phyloP scores from a whole-genome alignment of 2,329 filamentous ascomycete genomes.

The Fusarium sp. region DNA sequence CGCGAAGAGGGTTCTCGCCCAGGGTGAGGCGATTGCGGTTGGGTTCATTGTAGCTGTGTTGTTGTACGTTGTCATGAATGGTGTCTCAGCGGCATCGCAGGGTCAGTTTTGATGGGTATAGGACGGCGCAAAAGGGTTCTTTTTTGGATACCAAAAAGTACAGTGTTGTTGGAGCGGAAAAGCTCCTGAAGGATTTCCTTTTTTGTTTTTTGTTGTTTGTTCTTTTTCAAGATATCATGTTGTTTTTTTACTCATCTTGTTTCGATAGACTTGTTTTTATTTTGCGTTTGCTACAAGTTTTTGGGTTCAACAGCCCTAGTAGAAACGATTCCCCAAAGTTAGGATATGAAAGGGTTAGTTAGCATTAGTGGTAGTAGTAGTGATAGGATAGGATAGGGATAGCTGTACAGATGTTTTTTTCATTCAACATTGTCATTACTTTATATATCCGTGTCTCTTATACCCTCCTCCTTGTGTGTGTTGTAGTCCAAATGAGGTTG shows the following conservation, averaged over 20 bases:
- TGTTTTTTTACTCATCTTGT: constrained; percentile 25
- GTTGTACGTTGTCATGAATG: constrained; percentile 44
- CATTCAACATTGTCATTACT: background rate
- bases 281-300: constrained; percentile 31
- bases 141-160: constrained; percentile 40
- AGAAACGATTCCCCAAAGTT: constrained; percentile 38
- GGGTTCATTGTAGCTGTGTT: constrained; percentile 47
- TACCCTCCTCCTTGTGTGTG: background rate
- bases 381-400: background rate
- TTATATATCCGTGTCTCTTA: background rate
- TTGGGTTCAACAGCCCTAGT: constrained; percentile 39
- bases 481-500: constrained; percentile 1
- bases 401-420: constrained; percentile 2
- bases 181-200: constrained; percentile 10
- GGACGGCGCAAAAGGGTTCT: constrained; percentile 35
- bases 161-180: constrained; percentile 31
- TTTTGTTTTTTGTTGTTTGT: constrained; percentile 1
- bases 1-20: constrained; percentile 40
- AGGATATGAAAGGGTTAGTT: constrained; percentile 27
- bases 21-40: constrained; percentile 46
- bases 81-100: constrained; percentile 31
- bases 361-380: constrained; percentile 19
- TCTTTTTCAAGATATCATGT: constrained; percentile 13
- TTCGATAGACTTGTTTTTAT: constrained; percentile 40
- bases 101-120: constrained; percentile 31